Evolutionary conservation across 2,329 filamentous ascomycete species (phyloP), one percentile per base, ranked within the genome.

Genomic region (Calycina herbarum): DNA sequence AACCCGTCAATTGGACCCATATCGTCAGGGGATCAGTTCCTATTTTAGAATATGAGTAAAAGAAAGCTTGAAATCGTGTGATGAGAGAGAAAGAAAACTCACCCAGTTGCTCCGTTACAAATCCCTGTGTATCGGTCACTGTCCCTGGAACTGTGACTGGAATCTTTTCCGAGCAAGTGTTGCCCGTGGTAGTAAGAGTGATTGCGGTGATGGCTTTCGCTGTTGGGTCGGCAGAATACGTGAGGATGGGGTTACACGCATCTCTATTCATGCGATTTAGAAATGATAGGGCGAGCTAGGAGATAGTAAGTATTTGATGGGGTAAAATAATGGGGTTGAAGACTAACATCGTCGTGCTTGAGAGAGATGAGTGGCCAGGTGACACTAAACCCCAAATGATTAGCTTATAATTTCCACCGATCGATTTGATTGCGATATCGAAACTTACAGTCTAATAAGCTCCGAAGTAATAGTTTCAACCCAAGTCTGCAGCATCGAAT

Each of bases 331-430:
- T 42, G 13, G 38, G 13, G 1, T 33, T 5, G 2, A 29, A 54
- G 24, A 66, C 81, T 84, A 68, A 83, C 77, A 72, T 87, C 82
- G 67, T 86, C 81, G 64, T 87, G 85, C 67, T 84, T 87, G 66
- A 83, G 75, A 1, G 83, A 83, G 20, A 82, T 78, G 29, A 87
- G 73, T 1, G 84, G 83, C 84, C 84, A 86, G 45, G 78, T 83
- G 80, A 85, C 62, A 77, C 68, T 68, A 17, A 5, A 13, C 13
- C 13, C 11, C 11, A 33, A 24, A 20, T 20, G 20, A 20, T 20
- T 20, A 20, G 20, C 20, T 20, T 20, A 20, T 20, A 20, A 20
- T 20, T 20, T 20, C 20, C 20, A 20, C 20, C 20, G 20, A 20
- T 20, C 20, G 20, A 20, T 20, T 20, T 20, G 20, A 20, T 20